These are phyloP conservation scores for Vanrija sp. DNA, from an alignment of 1,284 basidiomycete species.

Conservation along the genomic window DNA sequence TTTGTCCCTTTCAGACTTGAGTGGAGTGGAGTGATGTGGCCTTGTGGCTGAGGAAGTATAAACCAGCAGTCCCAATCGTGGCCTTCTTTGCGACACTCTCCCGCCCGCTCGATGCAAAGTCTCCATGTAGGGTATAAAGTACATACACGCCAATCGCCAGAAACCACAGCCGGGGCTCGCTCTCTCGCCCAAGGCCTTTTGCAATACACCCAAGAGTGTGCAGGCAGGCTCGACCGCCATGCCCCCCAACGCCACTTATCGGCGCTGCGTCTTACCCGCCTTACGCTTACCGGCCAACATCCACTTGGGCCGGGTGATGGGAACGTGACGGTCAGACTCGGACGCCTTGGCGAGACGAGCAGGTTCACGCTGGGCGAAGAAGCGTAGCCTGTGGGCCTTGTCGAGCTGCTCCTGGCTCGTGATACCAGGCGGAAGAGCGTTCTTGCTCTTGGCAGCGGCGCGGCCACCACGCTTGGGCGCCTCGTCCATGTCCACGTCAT, in stretches of 20 bases:
- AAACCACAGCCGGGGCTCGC: no score
- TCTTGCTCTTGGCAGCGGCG: conserved; percentile 12
- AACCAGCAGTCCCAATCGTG: no score
- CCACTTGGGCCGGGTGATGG: conserved; percentile 50
- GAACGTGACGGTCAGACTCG: conserved; percentile 68
- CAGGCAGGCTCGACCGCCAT: no score
- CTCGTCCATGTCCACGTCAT: conserved; percentile 7
- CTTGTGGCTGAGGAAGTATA: no score
- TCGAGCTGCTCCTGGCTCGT: conserved; percentile 72
- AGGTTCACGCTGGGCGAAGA: conserved; percentile 75
- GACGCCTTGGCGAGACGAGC: conserved; percentile 84
- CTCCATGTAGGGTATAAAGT: no score
- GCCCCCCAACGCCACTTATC: conserved; percentile 51
- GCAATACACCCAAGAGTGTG: no score
- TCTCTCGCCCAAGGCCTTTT: no score
- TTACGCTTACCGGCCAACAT: conserved; percentile 85
- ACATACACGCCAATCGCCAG: no score
- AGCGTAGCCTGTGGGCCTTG: conserved; percentile 73
- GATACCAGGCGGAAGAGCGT: conserved; percentile 60
- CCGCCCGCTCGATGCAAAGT: no score
- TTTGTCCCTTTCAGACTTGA: not conserved
- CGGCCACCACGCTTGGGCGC: conserved; percentile 1
- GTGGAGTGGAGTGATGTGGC: no score
- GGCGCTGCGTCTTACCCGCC: conserved; percentile 75
- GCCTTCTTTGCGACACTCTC: no score